Evolutionary conservation across 257 asterid genomes (phyloP).

Genomic region (Datura wrightii): DNA sequence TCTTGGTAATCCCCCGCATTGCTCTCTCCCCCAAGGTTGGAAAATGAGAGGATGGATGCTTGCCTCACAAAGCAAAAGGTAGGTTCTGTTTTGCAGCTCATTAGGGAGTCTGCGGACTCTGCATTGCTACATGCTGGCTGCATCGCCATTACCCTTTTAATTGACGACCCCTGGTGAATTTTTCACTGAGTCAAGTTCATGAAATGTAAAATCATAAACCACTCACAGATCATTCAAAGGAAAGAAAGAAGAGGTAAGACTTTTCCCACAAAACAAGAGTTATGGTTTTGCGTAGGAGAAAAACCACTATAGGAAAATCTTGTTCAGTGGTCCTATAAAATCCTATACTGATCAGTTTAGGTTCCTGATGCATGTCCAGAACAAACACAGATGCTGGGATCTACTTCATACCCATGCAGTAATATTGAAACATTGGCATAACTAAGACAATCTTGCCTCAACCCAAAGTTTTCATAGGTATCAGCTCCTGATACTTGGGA

Average conservation of each 20-base stretch:
- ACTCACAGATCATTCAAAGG: slow-evolving; percentile 16
- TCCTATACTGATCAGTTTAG: not conserved
- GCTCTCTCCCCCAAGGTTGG: slow-evolving; percentile 43
- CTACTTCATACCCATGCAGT: slow-evolving; percentile 12
- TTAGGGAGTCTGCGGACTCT: slow-evolving; percentile 45
- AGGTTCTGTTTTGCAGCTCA: slow-evolving; percentile 59
- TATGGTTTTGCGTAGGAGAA: not conserved
- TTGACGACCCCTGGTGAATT: slow-evolving; percentile 39
- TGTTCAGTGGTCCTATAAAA: not conserved
- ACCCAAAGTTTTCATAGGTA: not conserved
- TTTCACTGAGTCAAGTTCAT: slow-evolving; percentile 4
- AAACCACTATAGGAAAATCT: not conserved
- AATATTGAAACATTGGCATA: not conserved
- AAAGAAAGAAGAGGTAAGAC: slow-evolving; percentile 10
- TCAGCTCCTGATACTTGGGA: slow-evolving; percentile 15
- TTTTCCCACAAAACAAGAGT: not conserved
- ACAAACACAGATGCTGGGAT: not conserved
- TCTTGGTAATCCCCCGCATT: slow-evolving; percentile 49
- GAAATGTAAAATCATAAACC: not conserved
- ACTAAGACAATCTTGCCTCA: not conserved
- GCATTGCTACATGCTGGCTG: slow-evolving; percentile 52
- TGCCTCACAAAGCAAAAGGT: slow-evolving; percentile 41
- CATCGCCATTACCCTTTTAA: slow-evolving; percentile 42
- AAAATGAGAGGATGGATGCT: slow-evolving; percentile 50
- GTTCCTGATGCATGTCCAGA: not conserved